Percentiles rank a stretch among this genome's conserved stretches.
Conservation (phyloP, 2,329 filamentous ascomycete genomes). For the Aspergillus novofumigatus region DNA sequence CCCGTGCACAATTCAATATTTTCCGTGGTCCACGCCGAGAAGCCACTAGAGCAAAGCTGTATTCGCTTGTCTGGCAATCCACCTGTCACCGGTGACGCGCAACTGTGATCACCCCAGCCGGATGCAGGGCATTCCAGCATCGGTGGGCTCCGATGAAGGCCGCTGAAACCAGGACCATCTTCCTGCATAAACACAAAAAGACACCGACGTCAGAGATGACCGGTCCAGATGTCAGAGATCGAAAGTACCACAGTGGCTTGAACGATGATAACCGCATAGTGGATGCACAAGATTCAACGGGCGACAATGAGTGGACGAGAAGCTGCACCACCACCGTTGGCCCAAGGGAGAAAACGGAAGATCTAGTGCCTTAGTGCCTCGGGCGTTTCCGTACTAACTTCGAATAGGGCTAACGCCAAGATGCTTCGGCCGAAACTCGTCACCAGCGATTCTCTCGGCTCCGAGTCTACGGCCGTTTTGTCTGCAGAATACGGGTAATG, state of each 20-base stretch:
- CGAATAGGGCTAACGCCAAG: slow-evolving; percentile 1
- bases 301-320: background rate
- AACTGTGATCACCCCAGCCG: slow-evolving; percentile 24
- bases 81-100: slow-evolving; percentile 12
- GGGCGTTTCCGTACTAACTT: background rate
- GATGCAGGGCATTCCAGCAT: slow-evolving; percentile 15
- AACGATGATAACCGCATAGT: background rate
- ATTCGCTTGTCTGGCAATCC: background rate
- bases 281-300: background rate
- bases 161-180: background rate
- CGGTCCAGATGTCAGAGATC: slow-evolving; percentile 1
- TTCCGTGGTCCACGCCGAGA: background rate
- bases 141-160: slow-evolving; percentile 18
- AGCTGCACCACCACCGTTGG: slow-evolving; percentile 10
- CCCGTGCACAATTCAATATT: background rate
- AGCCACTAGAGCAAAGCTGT: background rate
- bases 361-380: background rate
- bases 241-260: background rate
- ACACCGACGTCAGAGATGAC: background rate
- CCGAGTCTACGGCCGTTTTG: slow-evolving; percentile 9
- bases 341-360: slow-evolving; percentile 1
- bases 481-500: background rate
- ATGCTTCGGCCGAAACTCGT: slow-evolving; percentile 10
- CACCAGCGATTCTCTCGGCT: background rate
- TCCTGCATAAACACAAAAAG: slow-evolving; percentile 4